Percentiles rank a stretch among this genome's conserved stretches.
Evolutionary conservation across 2,329 filamentous ascomycete species (phyloP).

Genomic region (Sporothrix phasma): DNA sequence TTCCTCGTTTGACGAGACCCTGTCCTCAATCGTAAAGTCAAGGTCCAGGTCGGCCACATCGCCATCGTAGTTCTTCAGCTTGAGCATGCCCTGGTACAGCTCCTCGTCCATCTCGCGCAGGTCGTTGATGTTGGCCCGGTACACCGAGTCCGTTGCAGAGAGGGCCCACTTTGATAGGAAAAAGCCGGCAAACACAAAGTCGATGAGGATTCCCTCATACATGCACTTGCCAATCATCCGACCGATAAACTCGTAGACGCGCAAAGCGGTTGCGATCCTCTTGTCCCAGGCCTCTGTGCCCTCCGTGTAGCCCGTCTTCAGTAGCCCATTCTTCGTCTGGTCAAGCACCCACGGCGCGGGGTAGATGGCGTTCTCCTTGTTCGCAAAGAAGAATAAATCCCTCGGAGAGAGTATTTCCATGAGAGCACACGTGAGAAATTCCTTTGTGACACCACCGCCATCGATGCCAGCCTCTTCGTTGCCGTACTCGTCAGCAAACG

Average conservation of each 20-base stretch:
- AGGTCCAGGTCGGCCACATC: constrained; percentile 72
- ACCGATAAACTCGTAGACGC: constrained; percentile 81
- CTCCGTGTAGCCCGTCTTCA: constrained; percentile 40
- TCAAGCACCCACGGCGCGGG: constrained; percentile 76
- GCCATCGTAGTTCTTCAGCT: constrained; percentile 75
- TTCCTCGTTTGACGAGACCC: constrained; percentile 37
- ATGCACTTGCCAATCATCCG: constrained; percentile 92
- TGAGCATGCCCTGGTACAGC: constrained; percentile 74
- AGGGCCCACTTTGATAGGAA: constrained; percentile 94
- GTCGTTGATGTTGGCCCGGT: constrained; percentile 90
- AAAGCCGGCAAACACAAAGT: constrained; percentile 87
- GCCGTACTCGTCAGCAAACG: constrained; percentile 86
- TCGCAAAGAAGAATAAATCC: constrained; percentile 63
- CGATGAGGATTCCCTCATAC: constrained; percentile 91
- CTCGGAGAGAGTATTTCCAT: constrained; percentile 65
- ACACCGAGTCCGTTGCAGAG: constrained; percentile 50
- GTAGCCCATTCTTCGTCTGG: constrained; percentile 51
- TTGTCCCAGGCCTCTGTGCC: constrained; percentile 47
- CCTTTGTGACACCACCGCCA: constrained; percentile 92
- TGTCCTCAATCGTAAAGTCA: constrained; percentile 83
- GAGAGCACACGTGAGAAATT: constrained; percentile 85
- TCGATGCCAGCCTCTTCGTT: constrained; percentile 87
- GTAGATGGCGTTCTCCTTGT: constrained; percentile 76
- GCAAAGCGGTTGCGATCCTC: constrained; percentile 50
- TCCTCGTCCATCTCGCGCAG: constrained; percentile 83